phyloP scores from a whole-genome alignment of 306 rosid species.

The Senna tora region DNA sequence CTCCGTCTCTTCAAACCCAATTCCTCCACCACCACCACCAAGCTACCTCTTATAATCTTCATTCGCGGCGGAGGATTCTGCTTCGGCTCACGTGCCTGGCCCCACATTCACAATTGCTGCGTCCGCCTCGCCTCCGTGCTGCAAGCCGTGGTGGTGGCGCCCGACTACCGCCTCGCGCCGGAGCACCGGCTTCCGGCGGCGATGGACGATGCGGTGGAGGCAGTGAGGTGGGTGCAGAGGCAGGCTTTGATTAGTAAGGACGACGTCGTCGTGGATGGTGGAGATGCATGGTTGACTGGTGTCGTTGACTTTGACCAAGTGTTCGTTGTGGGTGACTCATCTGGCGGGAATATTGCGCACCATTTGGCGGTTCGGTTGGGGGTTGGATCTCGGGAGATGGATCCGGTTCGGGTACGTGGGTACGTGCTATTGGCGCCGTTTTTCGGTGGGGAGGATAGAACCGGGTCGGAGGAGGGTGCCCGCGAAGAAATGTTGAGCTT shows the following conservation, averaged over 20 bases:
- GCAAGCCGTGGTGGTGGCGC: constrained; percentile 56
- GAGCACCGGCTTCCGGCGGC: constrained; percentile 85
- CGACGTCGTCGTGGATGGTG: background rate
- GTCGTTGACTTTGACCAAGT: constrained; percentile 64
- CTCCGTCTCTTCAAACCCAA: constrained; percentile 78
- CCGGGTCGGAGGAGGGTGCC: constrained; percentile 83
- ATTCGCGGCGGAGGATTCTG: constrained; percentile 95
- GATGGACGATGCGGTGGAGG: constrained; percentile 68
- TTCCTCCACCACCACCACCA: background rate
- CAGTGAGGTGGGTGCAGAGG: constrained; percentile 71
- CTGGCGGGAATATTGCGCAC: constrained; percentile 94
- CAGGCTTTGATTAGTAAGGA: constrained; percentile 44
- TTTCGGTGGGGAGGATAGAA: constrained; percentile 82
- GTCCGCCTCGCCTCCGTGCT: constrained; percentile 60
- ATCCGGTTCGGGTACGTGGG: constrained; percentile 67
- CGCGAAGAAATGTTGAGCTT: constrained; percentile 52
- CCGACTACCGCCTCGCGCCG: constrained; percentile 83
- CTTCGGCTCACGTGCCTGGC: constrained; percentile 81
- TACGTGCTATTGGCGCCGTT: constrained; percentile 79
- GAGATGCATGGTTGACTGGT: constrained; percentile 62
- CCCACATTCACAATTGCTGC: constrained; percentile 79
- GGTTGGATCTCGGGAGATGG: constrained; percentile 36
- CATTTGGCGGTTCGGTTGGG: constrained; percentile 74
- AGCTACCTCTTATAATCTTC: constrained; percentile 56
- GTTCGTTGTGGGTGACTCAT: constrained; percentile 78